phyloP scores from a whole-genome alignment of 148 eudicot species.

The Gaultheria prostrata region DNA sequence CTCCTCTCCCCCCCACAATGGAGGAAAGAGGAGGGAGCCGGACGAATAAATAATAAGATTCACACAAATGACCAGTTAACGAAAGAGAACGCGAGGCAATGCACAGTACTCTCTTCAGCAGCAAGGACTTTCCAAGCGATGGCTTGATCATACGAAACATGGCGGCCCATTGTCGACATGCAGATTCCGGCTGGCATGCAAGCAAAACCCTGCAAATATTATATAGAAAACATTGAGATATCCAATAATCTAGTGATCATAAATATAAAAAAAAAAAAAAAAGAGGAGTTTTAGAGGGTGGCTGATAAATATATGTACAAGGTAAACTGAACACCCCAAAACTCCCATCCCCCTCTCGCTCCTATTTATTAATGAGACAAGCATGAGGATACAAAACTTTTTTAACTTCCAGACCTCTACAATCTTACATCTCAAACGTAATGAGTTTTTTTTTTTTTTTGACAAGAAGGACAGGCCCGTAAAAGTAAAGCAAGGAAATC shows the following conservation, averaged over 20 bases:
- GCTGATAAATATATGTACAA: not conserved
- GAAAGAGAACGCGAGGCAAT: conserved; percentile 90
- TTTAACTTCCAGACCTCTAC: not conserved
- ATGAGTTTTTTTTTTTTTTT: not conserved
- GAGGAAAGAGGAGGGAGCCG: not conserved
- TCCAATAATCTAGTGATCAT: not conserved
- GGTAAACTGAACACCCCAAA: not conserved
- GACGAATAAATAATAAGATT: conserved; percentile 17
- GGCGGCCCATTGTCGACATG: conserved; percentile 89
- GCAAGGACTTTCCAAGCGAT: conserved; percentile 80
- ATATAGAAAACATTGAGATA: not conserved
- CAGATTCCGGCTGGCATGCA: conserved; percentile 85
- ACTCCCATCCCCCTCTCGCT: not conserved
- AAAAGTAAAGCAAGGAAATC: conserved; percentile 1
- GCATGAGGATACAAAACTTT: not conserved
- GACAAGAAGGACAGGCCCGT: not conserved
- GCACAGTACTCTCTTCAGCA: conserved; percentile 64
- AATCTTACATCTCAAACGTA: not conserved
- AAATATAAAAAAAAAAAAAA: not conserved
- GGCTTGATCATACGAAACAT: conserved; percentile 72
- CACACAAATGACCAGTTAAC: conserved; percentile 92
- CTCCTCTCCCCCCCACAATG: not conserved
- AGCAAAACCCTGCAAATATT: conserved; percentile 63
- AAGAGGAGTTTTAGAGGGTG: not conserved
- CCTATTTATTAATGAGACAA: not conserved